Evolutionary conservation across 176 grass and related monocot species (phyloP).

Genomic region (Tillandsia fasciculata): DNA sequence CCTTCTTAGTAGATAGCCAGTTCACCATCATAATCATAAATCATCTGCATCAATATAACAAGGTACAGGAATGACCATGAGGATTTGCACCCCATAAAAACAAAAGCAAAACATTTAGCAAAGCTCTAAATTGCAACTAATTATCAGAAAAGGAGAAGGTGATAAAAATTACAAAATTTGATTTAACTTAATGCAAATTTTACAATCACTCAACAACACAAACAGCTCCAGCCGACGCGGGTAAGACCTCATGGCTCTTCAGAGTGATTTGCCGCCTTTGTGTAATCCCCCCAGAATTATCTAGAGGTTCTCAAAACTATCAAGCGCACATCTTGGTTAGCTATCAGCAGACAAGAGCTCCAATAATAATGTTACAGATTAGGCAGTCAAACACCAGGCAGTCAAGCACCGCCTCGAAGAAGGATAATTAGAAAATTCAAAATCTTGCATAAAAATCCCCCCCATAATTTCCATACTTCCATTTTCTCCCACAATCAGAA

Average conservation of each 20-base stretch:
- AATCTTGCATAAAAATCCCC: not conserved
- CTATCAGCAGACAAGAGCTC: not conserved
- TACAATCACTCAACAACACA: not conserved
- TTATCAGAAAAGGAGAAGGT: not conserved
- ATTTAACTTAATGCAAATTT: not conserved
- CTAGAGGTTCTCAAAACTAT: not conserved
- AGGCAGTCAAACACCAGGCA: not conserved
- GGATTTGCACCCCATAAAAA: too few species aligned
- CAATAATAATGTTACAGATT: not conserved
- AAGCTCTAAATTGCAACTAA: not conserved
- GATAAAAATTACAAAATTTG: conserved; percentile 1
- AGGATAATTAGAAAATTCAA: not conserved
- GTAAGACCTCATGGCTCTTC: too few species aligned
- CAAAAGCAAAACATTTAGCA: too few species aligned
- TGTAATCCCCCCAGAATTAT: too few species aligned
- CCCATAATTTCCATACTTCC: not conserved
- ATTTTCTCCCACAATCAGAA: not conserved
- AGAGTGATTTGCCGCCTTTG: too few species aligned
- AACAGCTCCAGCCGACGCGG: not conserved
- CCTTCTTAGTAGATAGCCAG: too few species aligned
- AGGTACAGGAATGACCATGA: too few species aligned
- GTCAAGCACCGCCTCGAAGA: not conserved
- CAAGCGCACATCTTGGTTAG: not conserved
- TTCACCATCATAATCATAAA: too few species aligned
- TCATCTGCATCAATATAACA: too few species aligned